Evolutionary conservation across 495 filamentous ascomycete genomes (phyloP), one percentile per base, ranked within the genome.

Genomic region (Xylaria flabelliformis): DNA sequence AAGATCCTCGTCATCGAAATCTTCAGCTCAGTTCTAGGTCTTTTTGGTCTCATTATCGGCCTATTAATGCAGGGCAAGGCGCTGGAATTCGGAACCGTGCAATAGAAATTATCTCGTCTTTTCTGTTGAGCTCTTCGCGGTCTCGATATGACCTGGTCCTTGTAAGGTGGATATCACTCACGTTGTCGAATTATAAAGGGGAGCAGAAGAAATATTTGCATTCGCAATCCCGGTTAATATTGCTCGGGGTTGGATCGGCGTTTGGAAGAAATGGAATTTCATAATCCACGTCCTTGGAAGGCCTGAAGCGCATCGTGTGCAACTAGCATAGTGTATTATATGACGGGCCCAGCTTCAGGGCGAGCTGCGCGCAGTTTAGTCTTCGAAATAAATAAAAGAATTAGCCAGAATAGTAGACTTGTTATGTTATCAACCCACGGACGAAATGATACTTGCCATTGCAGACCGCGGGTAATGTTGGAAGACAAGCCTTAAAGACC

Each of bases 1-100:
- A 97, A 97, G 85, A 97, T 98, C 76, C 90, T 99, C 51, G 95
- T 99, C 74, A 94, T 99, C 76, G 97, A 99, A 83, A 99, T 99
- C 81, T 99, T 99, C 86, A 98, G 96, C 78, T 98, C 96, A 8
- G 94, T 99, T 24, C 86, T 99, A 19, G 97, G 97, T 68, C 88
- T 99, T n/a, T 99, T 99, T 79, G 97, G 97, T 66, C 85, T 99
- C 66, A 99, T 99, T 80, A 89, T 98, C 74, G 97, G 97, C 50
- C 85, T 99, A 58, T 85, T 99, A 77, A 86, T 98, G 34, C 91
- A 92, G 34, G 86, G 91, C 72, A 95, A 94, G 82, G 95, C 95
- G 32, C 65, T 78, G 6, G 93, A 94, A 50, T 97, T 99, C 77
- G 84, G 88, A 80, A 80, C 62, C 62, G 29, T 72, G 51, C 70